phyloP scores from a whole-genome alignment of 2,329 filamentous ascomycete genomes.

The Cladobotryum protrusum region DNA sequence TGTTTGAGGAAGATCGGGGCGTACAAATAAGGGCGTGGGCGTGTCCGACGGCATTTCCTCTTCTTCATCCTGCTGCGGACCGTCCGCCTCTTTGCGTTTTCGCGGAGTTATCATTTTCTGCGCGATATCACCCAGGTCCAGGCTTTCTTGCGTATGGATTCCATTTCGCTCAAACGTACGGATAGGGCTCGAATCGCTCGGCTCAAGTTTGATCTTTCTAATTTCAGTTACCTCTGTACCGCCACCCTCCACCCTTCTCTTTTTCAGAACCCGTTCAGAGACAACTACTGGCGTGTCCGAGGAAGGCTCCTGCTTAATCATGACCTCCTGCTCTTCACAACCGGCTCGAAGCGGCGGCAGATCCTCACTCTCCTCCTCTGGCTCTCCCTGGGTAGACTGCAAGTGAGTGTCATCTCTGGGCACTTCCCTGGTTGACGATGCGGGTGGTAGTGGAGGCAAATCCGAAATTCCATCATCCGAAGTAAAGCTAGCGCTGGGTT shows the following conservation, averaged over 20 bases:
- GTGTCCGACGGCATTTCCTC: conserved; percentile 12
- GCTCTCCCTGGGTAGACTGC: conserved; percentile 15
- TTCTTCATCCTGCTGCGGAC: conserved; percentile 5
- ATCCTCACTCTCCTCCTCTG: conserved; percentile 15
- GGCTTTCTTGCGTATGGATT: conserved; percentile 45
- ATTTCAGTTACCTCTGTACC: conserved; percentile 18
- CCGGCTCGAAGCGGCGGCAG: conserved; percentile 17
- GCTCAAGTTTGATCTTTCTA: conserved; percentile 39
- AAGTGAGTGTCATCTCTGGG: conserved; percentile 12
- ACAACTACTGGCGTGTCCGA: conserved; percentile 48
- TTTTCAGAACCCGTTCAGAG: conserved; percentile 43
- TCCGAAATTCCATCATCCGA: conserved; percentile 12
- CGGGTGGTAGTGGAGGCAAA: neutral
- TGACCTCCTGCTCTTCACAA: conserved; percentile 6
- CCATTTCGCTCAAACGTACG: conserved; percentile 14
- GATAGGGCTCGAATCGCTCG: conserved; percentile 24
- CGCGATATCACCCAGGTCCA: conserved; percentile 45
- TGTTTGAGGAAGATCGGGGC: conserved; percentile 11
- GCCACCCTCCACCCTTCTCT: conserved; percentile 34
- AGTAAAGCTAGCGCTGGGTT: conserved; percentile 11
- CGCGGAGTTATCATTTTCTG: conserved; percentile 30
- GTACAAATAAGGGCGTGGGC: conserved; percentile 15
- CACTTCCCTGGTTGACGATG: conserved; percentile 7
- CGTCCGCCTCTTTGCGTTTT: conserved; percentile 26
- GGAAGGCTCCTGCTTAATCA: conserved; percentile 46